Evolutionary conservation across 1,284 basidiomycete genomes (phyloP), one percentile per base, ranked within the genome.

Genomic region (Tetrapyrgos nigripes): DNA sequence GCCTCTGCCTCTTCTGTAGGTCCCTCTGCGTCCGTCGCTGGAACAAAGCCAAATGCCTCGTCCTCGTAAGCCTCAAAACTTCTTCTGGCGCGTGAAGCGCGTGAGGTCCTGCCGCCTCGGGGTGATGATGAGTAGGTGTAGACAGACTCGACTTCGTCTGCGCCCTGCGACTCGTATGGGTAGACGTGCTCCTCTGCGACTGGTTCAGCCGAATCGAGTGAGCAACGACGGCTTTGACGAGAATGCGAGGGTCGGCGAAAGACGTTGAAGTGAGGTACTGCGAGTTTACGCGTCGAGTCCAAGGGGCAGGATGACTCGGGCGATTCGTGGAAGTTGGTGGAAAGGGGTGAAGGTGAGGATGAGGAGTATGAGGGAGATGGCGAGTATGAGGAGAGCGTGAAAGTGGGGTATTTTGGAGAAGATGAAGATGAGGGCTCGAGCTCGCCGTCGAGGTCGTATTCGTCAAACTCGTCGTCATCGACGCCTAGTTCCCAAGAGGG

Each of bases 51-150:
- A 53, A 28, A 67, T 60, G 49, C 70, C 69, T 47, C 64, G 65
- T 53, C 50, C 62, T 55, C 46, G 35, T 47, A 31, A n/a, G 59
- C 52, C 58, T 45, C 67, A 57, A 3, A 37, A 62, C 55, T 26
- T 67, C 69, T 62, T 76, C 68, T 49, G 69, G 70, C 64, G 71
- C 64, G 55, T 61, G 70, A 50, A 69, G 70, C 64, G 71, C 64
- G 55, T 61, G 70, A 50, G 55, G 58, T 50, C 55, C 57, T 35
- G 62, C 64, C 26, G 64, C 59, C 1, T 40, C 8, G 14, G 13
- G 37, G 6, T 40, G 37, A 17, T 11, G 37, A 9, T 17, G 64
- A 60, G 17, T 69, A 66, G 37, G 53, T 61, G 45, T 67, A 55
- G 5, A 66, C 62, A 5, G 73, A 28, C 31, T 50, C 48, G 27